Base-by-base conservation (phyloP, 805 yeast species). In the Sugiyamaella qingdaonensis region DNA sequence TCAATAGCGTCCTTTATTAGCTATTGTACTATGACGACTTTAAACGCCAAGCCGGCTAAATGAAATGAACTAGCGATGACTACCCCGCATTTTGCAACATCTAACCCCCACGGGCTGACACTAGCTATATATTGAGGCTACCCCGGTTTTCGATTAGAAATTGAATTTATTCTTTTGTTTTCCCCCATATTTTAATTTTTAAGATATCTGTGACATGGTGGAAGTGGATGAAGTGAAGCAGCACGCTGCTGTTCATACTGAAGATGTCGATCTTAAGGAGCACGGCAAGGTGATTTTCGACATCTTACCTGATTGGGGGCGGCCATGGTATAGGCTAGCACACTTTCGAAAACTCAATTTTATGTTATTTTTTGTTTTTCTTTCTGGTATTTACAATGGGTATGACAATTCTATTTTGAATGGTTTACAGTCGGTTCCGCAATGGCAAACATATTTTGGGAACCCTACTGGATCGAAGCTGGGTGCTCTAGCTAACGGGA, bases 351-450 rank as follows among this genome's bases (percentile, higher is more conserved):
- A 42, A n/a, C 18, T 42, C 10, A 24, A 42, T 18, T 42, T 42
- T 7, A 21, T 14, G 9, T 19, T 42, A 9, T 42, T 42, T 42
- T 42, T 42, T 19, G 46, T 42, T 10, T 42, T 42, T 19, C 32
- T 42, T 19, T 19, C 46, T 11, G 46, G 46, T 19, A 42, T 42
- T 18, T 42, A 36, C 14, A 36, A 36, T 36, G 62, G 62, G 19
- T 52, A 46, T 31, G 60, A 56, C 47, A 53, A 51, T 21, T 41
- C 55, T 37, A 39, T 57, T 51, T 19, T 55, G 48, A 57, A 55
- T 36, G 55, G 57, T 24, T 39, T 55, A 35, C 58, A 55, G 41
- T 29, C 48, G 67, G 62, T 73, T 4, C 35, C 49, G 16, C 14
- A 54, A 10, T 56, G 59, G 59, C 43, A 51, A 19, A 49, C 34